phyloP scores from a whole-genome alignment of 441 rosid genomes.

The Francoa sonchifolia region DNA sequence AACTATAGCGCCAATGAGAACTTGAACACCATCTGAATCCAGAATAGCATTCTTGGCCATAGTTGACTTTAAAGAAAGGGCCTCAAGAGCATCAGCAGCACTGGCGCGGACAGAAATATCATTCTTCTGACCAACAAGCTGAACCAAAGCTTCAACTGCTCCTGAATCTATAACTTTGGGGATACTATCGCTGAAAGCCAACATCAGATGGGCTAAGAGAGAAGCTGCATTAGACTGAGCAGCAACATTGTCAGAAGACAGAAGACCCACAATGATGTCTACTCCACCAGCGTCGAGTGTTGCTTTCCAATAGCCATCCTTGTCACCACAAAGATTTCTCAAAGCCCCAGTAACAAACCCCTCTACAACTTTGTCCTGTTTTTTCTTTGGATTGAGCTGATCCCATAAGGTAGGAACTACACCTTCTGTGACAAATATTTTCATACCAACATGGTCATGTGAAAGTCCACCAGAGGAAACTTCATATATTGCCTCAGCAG shows the following conservation, averaged over 20 bases:
- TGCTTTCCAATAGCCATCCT: conserved; percentile 63
- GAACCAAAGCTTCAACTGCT: conserved; percentile 56
- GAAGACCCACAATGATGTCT: conserved; percentile 57
- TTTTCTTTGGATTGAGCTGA: conserved; percentile 43
- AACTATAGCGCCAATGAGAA: conserved; percentile 68
- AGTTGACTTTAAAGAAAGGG: conserved; percentile 54
- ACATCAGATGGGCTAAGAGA: conserved; percentile 68
- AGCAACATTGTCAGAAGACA: conserved; percentile 62
- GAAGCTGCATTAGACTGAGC: conserved; percentile 84
- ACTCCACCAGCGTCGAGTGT: conserved; percentile 68
- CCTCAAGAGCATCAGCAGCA: conserved; percentile 77
- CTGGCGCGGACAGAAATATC: conserved; percentile 56
- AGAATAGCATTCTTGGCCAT: conserved; percentile 49
- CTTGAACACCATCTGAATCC: conserved; percentile 51
- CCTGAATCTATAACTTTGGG: conserved; percentile 67
- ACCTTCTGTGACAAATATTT: conserved; percentile 77
- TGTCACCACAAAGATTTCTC: conserved; percentile 74
- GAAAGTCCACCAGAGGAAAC: conserved; percentile 69
- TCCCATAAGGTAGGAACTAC: conserved; percentile 78
- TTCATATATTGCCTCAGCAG: conserved; percentile 76
- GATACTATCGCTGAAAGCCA: conserved; percentile 52
- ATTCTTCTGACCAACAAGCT: conserved; percentile 43
- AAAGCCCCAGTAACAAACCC: conserved; percentile 77
- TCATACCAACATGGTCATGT: conserved; percentile 71
- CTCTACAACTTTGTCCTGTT: conserved; percentile 62